Base-by-base conservation (phyloP, 805 yeast genomes). In the Yamadazyma philogaea region DNA sequence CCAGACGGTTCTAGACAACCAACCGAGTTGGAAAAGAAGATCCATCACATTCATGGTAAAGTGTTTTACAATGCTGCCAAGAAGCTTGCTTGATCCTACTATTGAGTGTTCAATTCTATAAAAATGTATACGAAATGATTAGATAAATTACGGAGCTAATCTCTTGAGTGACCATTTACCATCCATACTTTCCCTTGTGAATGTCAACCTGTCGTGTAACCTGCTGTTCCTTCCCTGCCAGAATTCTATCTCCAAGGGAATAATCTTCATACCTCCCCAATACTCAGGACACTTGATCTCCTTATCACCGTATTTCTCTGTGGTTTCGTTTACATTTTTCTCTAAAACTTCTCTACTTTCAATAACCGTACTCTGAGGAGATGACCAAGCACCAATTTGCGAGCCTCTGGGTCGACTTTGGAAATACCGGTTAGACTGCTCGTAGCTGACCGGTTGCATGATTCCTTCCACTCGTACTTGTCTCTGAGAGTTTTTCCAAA, bases 211-310 rank as follows among this genome's bases (percentile, higher is more conserved):
- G 63, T 93, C 99, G 62, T 93, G 99, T 39, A 91, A 70, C 61
- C 99, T 78, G 57, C 87, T 83, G 46, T 77, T 73, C 49, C 99
- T 80, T 14, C 99, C 99, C 68, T 93, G 99, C 97, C 98, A 93
- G 59, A 91, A 93, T 66, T 93, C 99, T 51, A 91, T 77, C 58
- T 88, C 96, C 35, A 87, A 66, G 4, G 99, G 99, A 32, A 84
- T 80, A 14, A 93, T 74, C 56, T 96, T 75, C 38, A 93, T 60
- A 0, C 99, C 99, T 42, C 98, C 99, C 99, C 99, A 93, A 60
- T 70, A 83, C 27, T 86, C 90, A 12, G 99, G 99, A 50, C 95
- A 84, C 21, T 95, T 95, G 34, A 93, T 79, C 27, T 78, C 78
- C 40, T 75, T 84, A 10, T 54, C 53, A 48, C 79, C 77, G 48